Percentiles rank a stretch among this genome's conserved stretches.
These are phyloP conservation scores for Claviceps paspali DNA, from an alignment of 2,329 filamentous ascomycete genomes.

Conservation along the genomic window DNA sequence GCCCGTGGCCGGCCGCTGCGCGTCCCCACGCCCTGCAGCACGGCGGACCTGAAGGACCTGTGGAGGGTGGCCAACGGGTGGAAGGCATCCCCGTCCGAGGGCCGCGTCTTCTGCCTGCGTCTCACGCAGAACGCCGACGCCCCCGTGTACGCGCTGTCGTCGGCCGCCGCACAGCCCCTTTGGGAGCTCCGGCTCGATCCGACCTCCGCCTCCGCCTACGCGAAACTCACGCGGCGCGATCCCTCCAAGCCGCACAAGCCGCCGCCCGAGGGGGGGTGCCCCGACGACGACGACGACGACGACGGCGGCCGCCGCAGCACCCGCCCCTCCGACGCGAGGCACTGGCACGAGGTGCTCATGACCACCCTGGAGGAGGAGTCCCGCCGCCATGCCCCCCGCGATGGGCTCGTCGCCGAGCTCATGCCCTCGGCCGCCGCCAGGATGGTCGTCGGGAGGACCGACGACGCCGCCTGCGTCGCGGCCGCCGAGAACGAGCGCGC, in stretches of 20 bases:
- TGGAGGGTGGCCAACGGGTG: constrained; percentile 60
- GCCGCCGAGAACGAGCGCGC: constrained; percentile 56
- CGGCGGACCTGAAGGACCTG: constrained; percentile 45
- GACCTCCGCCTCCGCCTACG: constrained; percentile 45
- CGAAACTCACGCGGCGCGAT: constrained; percentile 44
- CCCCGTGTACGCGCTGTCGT: constrained; percentile 52
- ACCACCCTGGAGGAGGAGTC: constrained; percentile 43
- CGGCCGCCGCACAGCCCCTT: constrained; percentile 41
- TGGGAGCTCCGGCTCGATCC: constrained; percentile 51
- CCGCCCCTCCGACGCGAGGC: constrained; percentile 22
- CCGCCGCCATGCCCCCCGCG: constrained; percentile 37
- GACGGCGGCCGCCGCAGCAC: constrained; percentile 12
- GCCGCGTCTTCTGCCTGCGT: constrained; percentile 42
- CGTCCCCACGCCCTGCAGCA: constrained; percentile 35
- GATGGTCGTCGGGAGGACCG: constrained; percentile 44
- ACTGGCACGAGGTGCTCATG: constrained; percentile 42
- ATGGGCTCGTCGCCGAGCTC: constrained; percentile 51
- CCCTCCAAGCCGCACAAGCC: constrained; percentile 42
- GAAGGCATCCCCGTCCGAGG: constrained; percentile 44
- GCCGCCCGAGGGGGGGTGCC: too few species aligned
- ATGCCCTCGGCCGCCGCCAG: constrained; percentile 52
- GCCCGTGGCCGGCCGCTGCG: constrained; percentile 24
- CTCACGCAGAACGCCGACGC: constrained; percentile 41
- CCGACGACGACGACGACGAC: constrained; percentile 10
- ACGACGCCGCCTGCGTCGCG: constrained; percentile 41